These are phyloP conservation scores for Aspergillus costaricaensis DNA, from an alignment of 2,329 filamentous ascomycete genomes.

Conservation along the genomic window DNA sequence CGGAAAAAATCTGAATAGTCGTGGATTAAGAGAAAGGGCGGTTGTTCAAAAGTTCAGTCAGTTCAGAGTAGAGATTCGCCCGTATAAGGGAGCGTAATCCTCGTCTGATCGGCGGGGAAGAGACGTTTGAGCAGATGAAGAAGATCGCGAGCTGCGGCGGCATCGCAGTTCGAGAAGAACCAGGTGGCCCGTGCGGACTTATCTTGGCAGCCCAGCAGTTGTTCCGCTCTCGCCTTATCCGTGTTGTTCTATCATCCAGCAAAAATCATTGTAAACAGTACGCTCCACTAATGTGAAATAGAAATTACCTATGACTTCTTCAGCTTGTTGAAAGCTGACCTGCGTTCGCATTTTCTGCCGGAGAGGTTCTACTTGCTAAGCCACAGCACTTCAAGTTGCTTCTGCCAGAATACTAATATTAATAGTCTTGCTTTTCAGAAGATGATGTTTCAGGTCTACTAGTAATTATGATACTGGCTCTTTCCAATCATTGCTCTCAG, in stretches of 20 bases:
- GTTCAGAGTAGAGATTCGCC: neutral
- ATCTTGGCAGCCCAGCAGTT: slow-evolving; percentile 6
- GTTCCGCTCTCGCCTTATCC: neutral
- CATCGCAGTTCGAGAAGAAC: slow-evolving; percentile 16
- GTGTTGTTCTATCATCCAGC: neutral
- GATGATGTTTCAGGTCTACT: too few relatives aligned
- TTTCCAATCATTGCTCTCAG: too few relatives aligned
- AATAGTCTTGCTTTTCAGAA: too few relatives aligned
- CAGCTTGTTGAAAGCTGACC: too few relatives aligned
- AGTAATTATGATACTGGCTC: too few relatives aligned
- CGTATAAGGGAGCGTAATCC: neutral
- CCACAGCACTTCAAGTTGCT: neutral
- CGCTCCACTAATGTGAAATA: neutral
- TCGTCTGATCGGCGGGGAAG: neutral
- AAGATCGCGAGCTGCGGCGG: slow-evolving; percentile 13
- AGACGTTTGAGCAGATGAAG: slow-evolving; percentile 1
- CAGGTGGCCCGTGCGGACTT: slow-evolving; percentile 18
- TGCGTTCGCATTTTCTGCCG: neutral
- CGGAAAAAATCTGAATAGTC: neutral
- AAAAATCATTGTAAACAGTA: neutral
- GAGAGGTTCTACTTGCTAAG: neutral
- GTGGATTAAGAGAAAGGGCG: neutral
- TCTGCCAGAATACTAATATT: too few relatives aligned
- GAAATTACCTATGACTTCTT: too few relatives aligned
- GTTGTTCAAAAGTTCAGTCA: too few relatives aligned